Evolutionary conservation across 75 land plant genomes (phyloP), one percentile per base, ranked within the genome.

Genomic region (Larix kaempferi): DNA sequence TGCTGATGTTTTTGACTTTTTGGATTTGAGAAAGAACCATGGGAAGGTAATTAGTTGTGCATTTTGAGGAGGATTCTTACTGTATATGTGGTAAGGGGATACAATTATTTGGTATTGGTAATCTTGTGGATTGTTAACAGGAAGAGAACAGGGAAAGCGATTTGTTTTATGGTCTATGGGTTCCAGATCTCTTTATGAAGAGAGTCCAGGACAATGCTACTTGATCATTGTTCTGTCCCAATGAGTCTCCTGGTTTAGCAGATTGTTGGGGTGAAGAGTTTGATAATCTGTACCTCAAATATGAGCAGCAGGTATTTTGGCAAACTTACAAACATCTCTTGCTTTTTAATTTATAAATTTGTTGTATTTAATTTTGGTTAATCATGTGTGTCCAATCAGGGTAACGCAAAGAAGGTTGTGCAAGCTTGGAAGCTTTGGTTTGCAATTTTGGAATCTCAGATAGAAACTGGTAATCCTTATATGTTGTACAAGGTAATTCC

Each of bases 261-360:
- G 87, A 85, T 58, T 85, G 87, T 82, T 85, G 87, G 87, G 87
- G 86, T 19, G 86, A 85, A 56, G 82, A 79, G 52, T 85, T 85
- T 76, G 87, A 85, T 17, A 71, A 57, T 13, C 78, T 85, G 0
- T 85, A 85, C 52, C 59, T 49, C 3, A 80, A 39, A 56, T 85
- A 85, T 39, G 86, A 84, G 60, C 29, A 39, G 6, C 82, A 85
- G 86, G 86, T 85, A 60, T 12, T 76, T 21, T 26, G n/a, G 23
- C 21, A n/a, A 25, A 0, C 64, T 62, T 3, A n/a, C 22, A n/a
- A 69, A 73, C 10, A 29, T 72, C 74, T 60, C 14, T 64, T 13
- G 17, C 17, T 16, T 21, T 6, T 60, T 12, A 6, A 21, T 65
- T 11, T 1, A 16, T 23, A 2, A 69, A 56, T 27, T 25, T 44